phyloP scores from a whole-genome alignment of 805 yeast genomes.

The Yamadazyma olivae region DNA sequence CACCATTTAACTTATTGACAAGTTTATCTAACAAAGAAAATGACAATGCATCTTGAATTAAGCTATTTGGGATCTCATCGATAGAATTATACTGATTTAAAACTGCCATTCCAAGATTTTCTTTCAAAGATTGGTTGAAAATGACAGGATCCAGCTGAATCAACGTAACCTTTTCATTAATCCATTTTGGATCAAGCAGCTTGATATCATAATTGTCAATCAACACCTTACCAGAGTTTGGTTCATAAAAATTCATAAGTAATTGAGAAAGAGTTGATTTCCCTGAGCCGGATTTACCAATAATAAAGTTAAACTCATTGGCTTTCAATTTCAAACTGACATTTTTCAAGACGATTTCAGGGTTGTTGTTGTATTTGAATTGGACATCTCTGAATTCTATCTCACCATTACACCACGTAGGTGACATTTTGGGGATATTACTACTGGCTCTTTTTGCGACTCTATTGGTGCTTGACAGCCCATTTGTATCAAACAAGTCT shows the following conservation, averaged over 20 bases:
- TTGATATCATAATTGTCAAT: conserved; percentile 53
- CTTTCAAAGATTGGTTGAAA: conserved; percentile 59
- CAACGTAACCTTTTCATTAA: conserved; percentile 61
- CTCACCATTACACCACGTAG: conserved; percentile 36
- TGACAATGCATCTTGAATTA: conserved; percentile 42
- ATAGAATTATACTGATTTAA: conserved; percentile 17
- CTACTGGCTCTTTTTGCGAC: no score
- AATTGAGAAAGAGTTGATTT: conserved; percentile 78
- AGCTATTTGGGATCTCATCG: conserved; percentile 16
- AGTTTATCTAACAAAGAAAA: conserved; percentile 53
- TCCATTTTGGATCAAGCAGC: conserved; percentile 45
- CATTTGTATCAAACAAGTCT: background rate
- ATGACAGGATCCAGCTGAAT: conserved; percentile 71
- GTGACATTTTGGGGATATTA: conserved; percentile 9
- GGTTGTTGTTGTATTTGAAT: conserved; percentile 64
- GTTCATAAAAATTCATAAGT: conserved; percentile 55
- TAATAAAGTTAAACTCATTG: conserved; percentile 53
- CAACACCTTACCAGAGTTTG: conserved; percentile 51
- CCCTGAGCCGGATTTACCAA: conserved; percentile 92
- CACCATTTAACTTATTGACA: conserved; percentile 34
- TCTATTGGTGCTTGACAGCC: background rate
- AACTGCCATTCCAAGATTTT: conserved; percentile 60
- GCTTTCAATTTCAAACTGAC: conserved; percentile 37
- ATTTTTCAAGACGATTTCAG: conserved; percentile 44
- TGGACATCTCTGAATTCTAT: conserved; percentile 54